Evolutionary conservation across 1,139 yeast genomes (phyloP), one percentile per base, ranked within the genome.

Genomic region (Saccharomycopsis hybrid): DNA sequence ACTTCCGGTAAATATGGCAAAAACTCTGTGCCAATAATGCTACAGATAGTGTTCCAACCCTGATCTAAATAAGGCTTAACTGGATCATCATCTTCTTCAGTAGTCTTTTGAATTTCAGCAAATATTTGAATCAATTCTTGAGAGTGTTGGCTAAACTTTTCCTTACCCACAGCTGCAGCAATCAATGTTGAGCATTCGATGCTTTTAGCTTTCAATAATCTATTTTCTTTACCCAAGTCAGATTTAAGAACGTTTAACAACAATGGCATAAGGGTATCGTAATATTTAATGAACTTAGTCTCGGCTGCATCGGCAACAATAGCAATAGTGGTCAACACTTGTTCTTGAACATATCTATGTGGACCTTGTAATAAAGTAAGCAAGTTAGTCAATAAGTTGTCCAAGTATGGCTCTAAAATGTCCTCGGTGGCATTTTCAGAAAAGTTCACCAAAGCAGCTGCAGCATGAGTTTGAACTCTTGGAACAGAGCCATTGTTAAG

Each of bases 271-370:
- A 92, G 76, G 3, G 97, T 85, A 63, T 89, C 97, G 64, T 90
- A 92, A 65, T 92, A 92, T 68, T 90, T 90, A 59, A 82, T 76
- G 63, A 92, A 92, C 63, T 85, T 85, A 58, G 77, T 77, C 65
- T 89, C 89, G 2, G 98, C 97, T n/a, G 97, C 95, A 68, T 92
- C 98, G 1, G 98, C 98, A 58, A 92, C 92, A 57, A 90, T 87
- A 31, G 98, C 96, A 65, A 92, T 90, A 0, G 98, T 92, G 3
- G 97, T 90, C 52, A 92, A 75, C 8, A 92, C 97, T 69, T 92
- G 98, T 63, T 92, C 98, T 68, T 92, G 98, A 43, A 94, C 97
- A 62, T 89, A 92, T 59, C 89, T 76, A 65, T 89, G 87, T 43
- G 95, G 95, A 49, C 94, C 82, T 63, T 84, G 86, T 54, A 92